Evolutionary conservation across 495 filamentous ascomycete species (phyloP).

Genomic region (Hypoxylon subgilvum): DNA sequence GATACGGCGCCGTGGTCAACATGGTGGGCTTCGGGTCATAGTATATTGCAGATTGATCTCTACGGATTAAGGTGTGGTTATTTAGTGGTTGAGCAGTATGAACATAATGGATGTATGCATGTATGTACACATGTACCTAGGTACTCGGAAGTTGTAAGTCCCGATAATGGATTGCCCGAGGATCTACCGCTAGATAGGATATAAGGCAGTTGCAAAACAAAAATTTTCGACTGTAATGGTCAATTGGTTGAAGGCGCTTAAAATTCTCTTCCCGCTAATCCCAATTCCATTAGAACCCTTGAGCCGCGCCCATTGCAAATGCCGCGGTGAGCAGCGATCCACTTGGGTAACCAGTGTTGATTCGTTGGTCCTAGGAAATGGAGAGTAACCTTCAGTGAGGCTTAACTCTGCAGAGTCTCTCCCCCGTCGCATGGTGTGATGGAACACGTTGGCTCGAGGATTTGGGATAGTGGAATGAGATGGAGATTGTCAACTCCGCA

Average conservation of each 20-base stretch:
- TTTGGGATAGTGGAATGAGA: conserved; percentile 53
- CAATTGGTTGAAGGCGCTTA: conserved; percentile 54
- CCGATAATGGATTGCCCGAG: conserved; percentile 6
- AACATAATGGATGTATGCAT: too few species aligned
- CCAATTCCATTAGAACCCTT: conserved; percentile 58
- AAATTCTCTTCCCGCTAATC: conserved; percentile 49
- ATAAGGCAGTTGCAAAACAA: conserved; percentile 27
- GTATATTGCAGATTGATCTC: too few species aligned
- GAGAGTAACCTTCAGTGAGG: conserved; percentile 57
- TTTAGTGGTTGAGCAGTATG: too few species aligned
- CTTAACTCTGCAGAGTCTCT: conserved; percentile 61
- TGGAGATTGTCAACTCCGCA: conserved; percentile 54
- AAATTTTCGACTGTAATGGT: conserved; percentile 55
- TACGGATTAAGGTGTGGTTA: too few species aligned
- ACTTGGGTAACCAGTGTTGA: conserved; percentile 58
- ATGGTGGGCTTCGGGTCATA: conserved; percentile 36
- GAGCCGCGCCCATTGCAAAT: conserved; percentile 59
- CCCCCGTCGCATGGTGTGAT: conserved; percentile 60
- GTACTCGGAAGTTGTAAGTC: not conserved
- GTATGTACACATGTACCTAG: too few species aligned
- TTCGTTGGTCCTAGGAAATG: conserved; percentile 57
- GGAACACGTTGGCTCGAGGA: conserved; percentile 60
- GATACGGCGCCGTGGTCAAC: conserved; percentile 59
- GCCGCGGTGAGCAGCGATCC: conserved; percentile 59
- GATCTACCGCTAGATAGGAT: conserved; percentile 3